Base-by-base conservation (phyloP, 2,329 filamentous ascomycete genomes). In the Claviceps paspali region DNA sequence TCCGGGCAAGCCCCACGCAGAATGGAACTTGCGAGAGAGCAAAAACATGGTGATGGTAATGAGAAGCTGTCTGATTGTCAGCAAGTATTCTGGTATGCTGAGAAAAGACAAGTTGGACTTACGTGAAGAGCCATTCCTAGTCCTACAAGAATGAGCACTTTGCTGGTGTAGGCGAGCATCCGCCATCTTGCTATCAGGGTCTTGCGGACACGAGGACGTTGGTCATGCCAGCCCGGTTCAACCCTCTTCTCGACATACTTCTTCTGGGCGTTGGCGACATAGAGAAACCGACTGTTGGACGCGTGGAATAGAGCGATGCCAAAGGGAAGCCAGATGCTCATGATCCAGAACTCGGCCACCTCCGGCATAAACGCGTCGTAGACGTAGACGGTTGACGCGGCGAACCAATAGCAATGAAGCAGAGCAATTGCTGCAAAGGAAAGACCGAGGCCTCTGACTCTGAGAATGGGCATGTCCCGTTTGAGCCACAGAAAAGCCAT, bases 261-360 rank as follows among this genome's bases (percentile, higher is more conserved):
- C 44, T 59, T 62, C 51, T 78, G 74, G 19, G 65, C 60, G 43
- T 64, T 64, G 35, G 72, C 72, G 38, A 76, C 61, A 43, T 75
- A 60, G 14, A 76, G 62, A 37, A 79, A 72, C 38, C 72, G 70
- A 47, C 62, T 67, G 50, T 78, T 77, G 41, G 70, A 69, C 17
- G 72, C 75, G 48, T 80, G 75, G 49, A 79, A 79, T 5, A 81
- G 56, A 6, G 73, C 75, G 38, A 81, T 73, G 18, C 76, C 76
- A 33, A 74, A 67, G 9, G 76, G 76, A 3, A 80, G 59, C 51
- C 73, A 76, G 38, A 74, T 61, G 43, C 70, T 68, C 76, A 81
- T 81, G 52, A 77, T 65, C 73, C 75, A 81, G 51, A 65, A 81
- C 52, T 78, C 71, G 12, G 62, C 61, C 15, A 64, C 57, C 36